Conservation (phyloP, 1,284 basidiomycete genomes). For the Chalciporus piperatoides region DNA sequence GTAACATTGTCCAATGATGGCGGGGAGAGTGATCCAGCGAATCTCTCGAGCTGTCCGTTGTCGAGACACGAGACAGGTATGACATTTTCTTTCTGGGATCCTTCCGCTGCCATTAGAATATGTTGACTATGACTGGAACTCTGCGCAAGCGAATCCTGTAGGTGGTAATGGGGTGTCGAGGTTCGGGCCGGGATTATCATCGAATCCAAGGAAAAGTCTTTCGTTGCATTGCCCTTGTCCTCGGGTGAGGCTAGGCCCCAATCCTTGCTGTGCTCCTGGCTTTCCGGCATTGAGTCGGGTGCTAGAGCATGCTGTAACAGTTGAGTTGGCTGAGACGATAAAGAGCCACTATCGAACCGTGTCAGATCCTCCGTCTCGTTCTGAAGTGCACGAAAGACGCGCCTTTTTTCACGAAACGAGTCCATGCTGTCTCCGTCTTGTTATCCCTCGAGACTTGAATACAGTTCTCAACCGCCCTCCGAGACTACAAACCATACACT, state of each 20-base stretch:
- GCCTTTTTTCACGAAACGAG: conserved; percentile 26
- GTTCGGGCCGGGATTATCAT: conserved; percentile 23
- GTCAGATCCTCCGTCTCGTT: conserved; percentile 15
- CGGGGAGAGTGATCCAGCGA: conserved; percentile 6
- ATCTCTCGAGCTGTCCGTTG: conserved; percentile 7
- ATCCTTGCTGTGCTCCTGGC: conserved; percentile 13
- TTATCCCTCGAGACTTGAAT: not conserved
- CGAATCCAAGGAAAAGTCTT: conserved; percentile 27
- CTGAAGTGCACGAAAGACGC: conserved; percentile 22
- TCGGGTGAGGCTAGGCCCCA: conserved; percentile 16
- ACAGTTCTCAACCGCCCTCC: not conserved
- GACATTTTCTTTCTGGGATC: conserved; percentile 51
- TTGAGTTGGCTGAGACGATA: conserved; percentile 31
- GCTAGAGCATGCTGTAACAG: conserved; percentile 34
- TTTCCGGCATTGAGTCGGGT: conserved; percentile 5
- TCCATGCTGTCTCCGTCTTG: conserved; percentile 3
- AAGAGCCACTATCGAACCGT: conserved; percentile 18
- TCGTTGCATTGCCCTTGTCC: conserved; percentile 11
- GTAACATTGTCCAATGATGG: conserved; percentile 6
- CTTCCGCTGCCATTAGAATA: conserved; percentile 29
- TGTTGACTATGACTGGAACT: conserved; percentile 12
- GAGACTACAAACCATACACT: not conserved
- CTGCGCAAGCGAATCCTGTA: conserved; percentile 51
- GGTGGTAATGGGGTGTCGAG: conserved; percentile 45
- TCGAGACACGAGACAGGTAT: conserved; percentile 24